Evolutionary conservation across 208 protist genomes (phyloP), one percentile per base, ranked within the genome.

Genomic region (Strigomonas culicis): DNA sequence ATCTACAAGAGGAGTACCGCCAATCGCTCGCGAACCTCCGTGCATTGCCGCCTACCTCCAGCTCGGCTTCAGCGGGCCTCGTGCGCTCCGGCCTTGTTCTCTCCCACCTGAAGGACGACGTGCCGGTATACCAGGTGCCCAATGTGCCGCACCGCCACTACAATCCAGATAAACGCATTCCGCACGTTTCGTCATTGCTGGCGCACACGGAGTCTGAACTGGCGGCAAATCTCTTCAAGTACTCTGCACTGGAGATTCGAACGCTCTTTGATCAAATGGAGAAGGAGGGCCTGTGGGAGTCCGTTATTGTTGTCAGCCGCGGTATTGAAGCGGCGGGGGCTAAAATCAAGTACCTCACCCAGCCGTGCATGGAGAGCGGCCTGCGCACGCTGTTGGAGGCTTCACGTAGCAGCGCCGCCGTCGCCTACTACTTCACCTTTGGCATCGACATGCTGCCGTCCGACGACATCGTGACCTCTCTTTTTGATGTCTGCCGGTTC

Each of bases 111-210:
- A 34, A 60, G 22, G 55, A 60, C 30, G 55, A 47, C 2, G 24
- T 60, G 11, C 55, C 55, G 4, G 28, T 73, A 1, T 66, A 77
- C 27, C 65, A 89, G 31, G 59, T 59, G 13, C 82, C 86, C 13
- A 71, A 73, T 34, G 74, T 93, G 13, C 83, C 86, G 6, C 86
- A 90, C 36, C 69, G 86, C 6, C 77, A 78, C 50, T 90, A 84
- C 71, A 82, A 81, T 61, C 76, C 56, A 1, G 44, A 67, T 15
- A 80, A 75, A 25, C 70, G 76, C 6, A 77, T 74, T 19, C 62
- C 68, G 4, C 72, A 80, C 53, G 72, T 82, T 0, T 67, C 67
- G 17, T 56, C 68, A 6, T 68, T 88, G 36, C 57, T 79, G 19
- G 63, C 49, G 11, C 76, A 59, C 27, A 62, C 75, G 0, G 67